Base-by-base conservation (phyloP, 495 filamentous ascomycete genomes). In the Hypoxylon crocopeplum region DNA sequence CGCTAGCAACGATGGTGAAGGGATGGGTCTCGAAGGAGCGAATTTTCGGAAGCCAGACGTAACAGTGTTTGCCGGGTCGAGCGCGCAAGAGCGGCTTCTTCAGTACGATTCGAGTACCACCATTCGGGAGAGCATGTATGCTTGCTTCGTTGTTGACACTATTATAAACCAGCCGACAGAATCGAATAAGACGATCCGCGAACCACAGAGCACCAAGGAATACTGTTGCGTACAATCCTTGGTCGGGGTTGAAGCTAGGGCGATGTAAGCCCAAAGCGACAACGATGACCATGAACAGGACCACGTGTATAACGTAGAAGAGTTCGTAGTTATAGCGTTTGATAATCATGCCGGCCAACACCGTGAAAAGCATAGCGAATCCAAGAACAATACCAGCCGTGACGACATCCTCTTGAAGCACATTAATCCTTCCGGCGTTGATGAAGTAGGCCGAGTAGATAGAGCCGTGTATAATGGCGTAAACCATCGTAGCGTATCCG, bases 11-110 rank as follows among this genome's bases (percentile, higher is more conserved):
- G 49, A 86, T 80, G n/a, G 83, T 86, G 48, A 88, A 86, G 0
- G 83, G 85, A 63, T 88, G 84, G 2, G 81, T 82, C 61, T 87
- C 80, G 20, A 83, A 71, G 12, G 70, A 59, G 27, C 81, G 77
- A 24, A 87, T 78, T n/a, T 74, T 72, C 0, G 83, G 85, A 7
- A 86, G 78, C 78, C 79, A 86, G 29, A 86, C 59, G 49, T 84
- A 88, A 49, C 80, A 82, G 59, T 88, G 84, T 45, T 84, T 84
- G 5, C 83, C 84, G 10, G 83, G 79, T 15, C 65, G 66, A 2
- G 79, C 79, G 11, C 72, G 64, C 7, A 72, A 46, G 1, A 79
- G 70, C 0, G 69, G 64, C 38, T 80, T 81, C 55, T 78, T 74
- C 30, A 87, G 68, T 2, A 81, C 75, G 17, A 86, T 73, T 47